phyloP scores from a whole-genome alignment of 768 basidiomycete genomes.

The Bullera alba region DNA sequence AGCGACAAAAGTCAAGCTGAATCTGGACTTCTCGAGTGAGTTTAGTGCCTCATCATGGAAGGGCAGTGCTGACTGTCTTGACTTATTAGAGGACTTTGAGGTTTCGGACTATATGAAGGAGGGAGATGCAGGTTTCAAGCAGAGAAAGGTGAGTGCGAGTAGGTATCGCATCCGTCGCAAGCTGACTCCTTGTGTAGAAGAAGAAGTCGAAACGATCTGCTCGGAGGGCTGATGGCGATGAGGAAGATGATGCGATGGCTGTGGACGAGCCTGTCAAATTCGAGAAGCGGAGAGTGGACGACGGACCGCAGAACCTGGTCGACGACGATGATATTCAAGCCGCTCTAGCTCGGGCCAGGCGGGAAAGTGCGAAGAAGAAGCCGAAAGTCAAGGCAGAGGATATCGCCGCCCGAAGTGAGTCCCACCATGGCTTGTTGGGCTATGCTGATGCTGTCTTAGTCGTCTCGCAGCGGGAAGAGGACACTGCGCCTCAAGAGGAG shows the following conservation, averaged over 20 bases:
- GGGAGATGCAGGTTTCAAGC: conserved; percentile 91
- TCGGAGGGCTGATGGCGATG: conserved; percentile 59
- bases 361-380: conserved; percentile 68
- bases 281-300: conserved; percentile 54
- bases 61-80: neutral
- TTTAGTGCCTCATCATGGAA: neutral
- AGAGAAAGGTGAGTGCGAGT: conserved; percentile 62
- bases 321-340: conserved; percentile 98
- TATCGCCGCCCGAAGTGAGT: conserved; percentile 63
- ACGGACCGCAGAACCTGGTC: conserved; percentile 81
- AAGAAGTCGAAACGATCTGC: conserved; percentile 80
- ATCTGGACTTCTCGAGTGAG: conserved; percentile 85
- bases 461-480: conserved; percentile 43
- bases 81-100: conserved; percentile 66
- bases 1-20: conserved; percentile 54
- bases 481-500: conserved; percentile 46
- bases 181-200: conserved; percentile 52
- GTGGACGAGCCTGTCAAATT: conserved; percentile 68
- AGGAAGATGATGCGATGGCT: conserved; percentile 59
- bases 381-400: conserved; percentile 77
- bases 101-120: conserved; percentile 82
- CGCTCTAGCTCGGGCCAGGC: conserved; percentile 75
- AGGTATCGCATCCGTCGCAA: neutral
- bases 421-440: conserved; percentile 26
- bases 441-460: neutral